These are phyloP conservation scores for Pseudocercospora crystallina DNA, from an alignment of 2,329 filamentous ascomycete species.

Conservation along the genomic window DNA sequence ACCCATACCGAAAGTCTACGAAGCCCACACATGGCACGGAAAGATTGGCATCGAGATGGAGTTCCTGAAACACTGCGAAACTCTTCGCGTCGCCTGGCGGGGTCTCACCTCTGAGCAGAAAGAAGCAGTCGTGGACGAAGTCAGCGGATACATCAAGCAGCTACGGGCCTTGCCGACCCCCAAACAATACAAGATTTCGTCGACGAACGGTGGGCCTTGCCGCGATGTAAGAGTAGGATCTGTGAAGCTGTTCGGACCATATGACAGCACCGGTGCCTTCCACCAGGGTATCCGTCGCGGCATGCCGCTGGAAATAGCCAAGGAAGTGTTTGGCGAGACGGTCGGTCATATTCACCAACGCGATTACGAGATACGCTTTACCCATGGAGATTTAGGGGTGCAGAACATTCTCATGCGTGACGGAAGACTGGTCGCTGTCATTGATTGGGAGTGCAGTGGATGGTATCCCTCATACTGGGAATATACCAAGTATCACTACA, in stretches of 20 bases:
- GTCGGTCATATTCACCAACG: slow-evolving; percentile 3
- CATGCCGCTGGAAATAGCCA: background rate
- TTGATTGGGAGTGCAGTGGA: slow-evolving; percentile 22
- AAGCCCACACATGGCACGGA: slow-evolving; percentile 10
- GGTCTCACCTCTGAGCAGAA: slow-evolving; percentile 2
- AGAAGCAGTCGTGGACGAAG: background rate
- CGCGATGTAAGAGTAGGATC: slow-evolving; percentile 11
- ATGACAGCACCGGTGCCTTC: slow-evolving; percentile 6
- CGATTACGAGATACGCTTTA: slow-evolving; percentile 10
- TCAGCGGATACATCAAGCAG: slow-evolving; percentile 7
- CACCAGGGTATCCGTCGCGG: slow-evolving; percentile 8
- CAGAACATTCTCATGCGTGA: slow-evolving; percentile 23
- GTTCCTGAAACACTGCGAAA: slow-evolving; percentile 9
- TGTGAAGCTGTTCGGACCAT: slow-evolving; percentile 10
- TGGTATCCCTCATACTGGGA: slow-evolving; percentile 22
- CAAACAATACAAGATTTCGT: background rate
- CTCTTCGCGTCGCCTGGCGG: background rate
- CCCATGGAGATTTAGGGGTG: slow-evolving; percentile 19
- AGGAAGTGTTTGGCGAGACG: background rate
- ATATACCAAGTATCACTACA: slow-evolving; percentile 12
- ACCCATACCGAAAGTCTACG: slow-evolving; percentile 10
- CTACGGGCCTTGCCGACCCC: slow-evolving; percentile 2
- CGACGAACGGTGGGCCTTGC: slow-evolving; percentile 11
- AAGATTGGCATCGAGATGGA: slow-evolving; percentile 15
- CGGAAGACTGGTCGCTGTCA: slow-evolving; percentile 14